Evolutionary conservation across 495 filamentous ascomycete genomes (phyloP).

Genomic region (Chlorociboria aeruginascens): DNA sequence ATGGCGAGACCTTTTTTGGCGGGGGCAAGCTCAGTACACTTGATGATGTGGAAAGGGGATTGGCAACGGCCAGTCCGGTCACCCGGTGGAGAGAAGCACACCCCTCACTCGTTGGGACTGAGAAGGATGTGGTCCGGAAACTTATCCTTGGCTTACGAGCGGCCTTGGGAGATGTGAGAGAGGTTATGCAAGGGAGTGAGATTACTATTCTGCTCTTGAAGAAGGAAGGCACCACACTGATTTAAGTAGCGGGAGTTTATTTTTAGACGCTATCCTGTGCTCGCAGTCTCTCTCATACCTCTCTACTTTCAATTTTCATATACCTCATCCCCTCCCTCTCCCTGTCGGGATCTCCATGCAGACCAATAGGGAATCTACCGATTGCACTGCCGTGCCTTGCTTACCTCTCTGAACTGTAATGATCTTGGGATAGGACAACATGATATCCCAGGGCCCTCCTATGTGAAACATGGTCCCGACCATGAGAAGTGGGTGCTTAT

Average conservation of each 20-base stretch:
- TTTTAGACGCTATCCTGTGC: too few species aligned
- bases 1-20: constrained; percentile 14
- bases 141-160: constrained; percentile 5
- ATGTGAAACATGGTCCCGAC: too few species aligned
- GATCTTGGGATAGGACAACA: too few species aligned
- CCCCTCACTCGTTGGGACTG: constrained; percentile 13
- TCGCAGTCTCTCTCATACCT: too few species aligned
- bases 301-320: too few species aligned
- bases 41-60: constrained; percentile 1
- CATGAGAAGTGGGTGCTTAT: too few species aligned
- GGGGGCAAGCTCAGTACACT: not conserved
- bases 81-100: constrained; percentile 16
- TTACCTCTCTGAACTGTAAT: too few species aligned
- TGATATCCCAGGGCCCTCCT: too few species aligned
- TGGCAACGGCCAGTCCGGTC: constrained; percentile 14
- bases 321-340: too few species aligned
- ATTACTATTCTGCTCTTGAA: constrained; percentile 15
- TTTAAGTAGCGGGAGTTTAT: not conserved
- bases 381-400: too few species aligned
- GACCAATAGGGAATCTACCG: too few species aligned
- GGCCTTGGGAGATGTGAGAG: constrained; percentile 1
- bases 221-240: not conserved
- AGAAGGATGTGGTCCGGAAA: constrained; percentile 10
- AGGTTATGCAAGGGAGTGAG: not conserved
- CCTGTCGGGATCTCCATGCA: too few species aligned